Base-by-base conservation (phyloP, 805 yeast genomes). In the Jamesozyma piceae region DNA sequence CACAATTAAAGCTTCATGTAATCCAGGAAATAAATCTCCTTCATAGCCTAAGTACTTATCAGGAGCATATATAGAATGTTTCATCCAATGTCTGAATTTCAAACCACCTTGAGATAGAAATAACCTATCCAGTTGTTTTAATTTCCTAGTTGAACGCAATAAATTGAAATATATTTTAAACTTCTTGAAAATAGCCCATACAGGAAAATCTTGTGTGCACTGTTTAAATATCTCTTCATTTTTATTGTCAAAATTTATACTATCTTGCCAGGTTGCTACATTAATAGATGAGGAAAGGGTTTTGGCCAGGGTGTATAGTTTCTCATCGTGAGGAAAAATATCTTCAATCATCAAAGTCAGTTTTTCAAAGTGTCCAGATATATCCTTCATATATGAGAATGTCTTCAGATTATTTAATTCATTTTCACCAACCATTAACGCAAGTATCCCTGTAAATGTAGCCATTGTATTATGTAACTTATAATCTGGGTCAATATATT, bases 181-280 rank as follows among this genome's bases (percentile, higher is more conserved):
- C 59, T 86, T 86, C 49, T 69, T 73, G 49, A 68, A 72, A 41
- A 72, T 64, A 48, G 72, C 68, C 65, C 80, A 86, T 88, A 95
- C 82, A 1, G 96, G 88, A 52, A 74, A 82, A 51, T 86, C 97
- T 35, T 71, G 64, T 1, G 69, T 61, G 42, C 79, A 74, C 28
- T 72, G 68, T 2, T 64, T 61, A 48, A 76, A 78, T 22, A 85
- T 66, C 2, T 66, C 57, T 3, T 54, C 52, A 17, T 72, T 69
- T 46, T 69, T 69, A 2, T 49, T 53, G 50, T 83, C 89, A 50
- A 74, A 80, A 2, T 49, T 44, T 0, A 44, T 41, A 1, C 82
- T 63, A 0, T 55, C 50, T 5, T 40, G 39, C 24, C 37, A 24
- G 5, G 48, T 37, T 17, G 46, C 14, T 24, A 41, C 31, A 11